Percentiles rank a stretch among this genome's conserved stretches.
phyloP scores from a whole-genome alignment of 495 filamentous ascomycete genomes.

The Hypomontagnella monticulosa region DNA sequence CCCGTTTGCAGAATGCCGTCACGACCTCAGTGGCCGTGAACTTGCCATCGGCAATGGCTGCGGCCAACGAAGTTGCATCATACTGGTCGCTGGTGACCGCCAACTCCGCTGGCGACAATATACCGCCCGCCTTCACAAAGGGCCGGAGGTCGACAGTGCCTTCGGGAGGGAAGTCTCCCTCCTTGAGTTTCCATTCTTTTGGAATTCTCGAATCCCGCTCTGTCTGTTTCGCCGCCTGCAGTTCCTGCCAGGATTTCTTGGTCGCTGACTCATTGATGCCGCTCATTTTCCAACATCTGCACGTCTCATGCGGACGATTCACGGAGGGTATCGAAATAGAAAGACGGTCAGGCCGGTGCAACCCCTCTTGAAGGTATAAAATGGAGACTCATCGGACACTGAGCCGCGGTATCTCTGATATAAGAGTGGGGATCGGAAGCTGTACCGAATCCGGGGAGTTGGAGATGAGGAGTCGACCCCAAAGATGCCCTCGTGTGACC shows the following conservation, averaged over 20 bases:
- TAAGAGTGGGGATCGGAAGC: conserved; percentile 22
- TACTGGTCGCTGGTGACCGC: conserved; percentile 34
- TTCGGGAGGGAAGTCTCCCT: conserved; percentile 26
- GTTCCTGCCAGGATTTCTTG: conserved; percentile 39
- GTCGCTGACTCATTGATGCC: background rate
- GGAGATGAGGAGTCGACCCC: conserved; percentile 27
- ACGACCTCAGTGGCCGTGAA: conserved; percentile 57
- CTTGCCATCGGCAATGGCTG: conserved; percentile 36
- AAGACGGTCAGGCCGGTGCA: conserved; percentile 8
- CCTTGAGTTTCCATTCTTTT: conserved; percentile 38
- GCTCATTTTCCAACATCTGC: conserved; percentile 18
- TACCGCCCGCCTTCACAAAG: conserved; percentile 24
- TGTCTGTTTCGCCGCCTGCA: conserved; percentile 33
- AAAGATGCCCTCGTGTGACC: conserved; percentile 7
- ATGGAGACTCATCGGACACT: background rate
- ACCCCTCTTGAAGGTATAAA: conserved; percentile 7
- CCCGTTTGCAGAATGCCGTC: conserved; percentile 60
- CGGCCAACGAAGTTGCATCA: conserved; percentile 35
- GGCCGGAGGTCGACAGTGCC: conserved; percentile 37
- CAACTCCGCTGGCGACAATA: conserved; percentile 29
- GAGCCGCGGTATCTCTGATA: background rate
- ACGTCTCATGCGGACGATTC: background rate
- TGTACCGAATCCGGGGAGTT: conserved; percentile 18
- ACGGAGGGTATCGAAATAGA: background rate
- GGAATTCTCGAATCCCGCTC: conserved; percentile 39